Evolutionary conservation across 108 stramenopile genomes (phyloP), one percentile per base, ranked within the genome.

Genomic region (Nitzschia sp.): DNA sequence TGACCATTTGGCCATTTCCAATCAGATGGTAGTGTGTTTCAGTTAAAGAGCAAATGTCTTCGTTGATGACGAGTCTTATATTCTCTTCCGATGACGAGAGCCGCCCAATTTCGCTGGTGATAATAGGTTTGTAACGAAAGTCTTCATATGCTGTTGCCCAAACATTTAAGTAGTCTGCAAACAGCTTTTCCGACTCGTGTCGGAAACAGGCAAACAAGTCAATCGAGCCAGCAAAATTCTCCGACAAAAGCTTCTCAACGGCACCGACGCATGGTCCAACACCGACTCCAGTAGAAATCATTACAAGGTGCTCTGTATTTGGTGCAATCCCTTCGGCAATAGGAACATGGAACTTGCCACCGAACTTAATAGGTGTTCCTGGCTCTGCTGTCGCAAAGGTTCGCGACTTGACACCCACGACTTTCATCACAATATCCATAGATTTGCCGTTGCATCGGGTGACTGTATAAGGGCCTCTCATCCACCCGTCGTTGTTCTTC

Each of bases 1-100:
- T 55, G 0, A 84, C 79, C 73, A 84, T 66, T 50, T 68, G 66
- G 0, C 83, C 83, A 66, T 84, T 84, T 31, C 83, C 83, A 53
- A 84, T 84, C 32, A 84, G 25, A 35, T 84, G 83, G 66, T 76
- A 84, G 45, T 84, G 83, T 33, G 79, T 84, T 19, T 69, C 36
- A 31, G 11, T 9, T 2, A 53, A 26, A 4, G 38, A 11, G 38
- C 33, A 31, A 28, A 57, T 44, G 3, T 35, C 56, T 17, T 46
- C 45, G 46, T 71, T 68, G 27, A 9, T 53, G 16, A 47, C 44
- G 0, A 65, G 47, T 45, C 36, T 8, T 2, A 66, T 25, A 35
- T 58, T 62, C 11, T 64, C 68, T 0, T 36, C 46, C n/a, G 35
- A 29, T 19, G 58, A 22, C 2, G 81, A 82, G 0, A 82, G 21